A percentile compares a stretch with the other conserved stretches of the same genome.
These are phyloP conservation scores for Sarcodon sp. DNA, from an alignment of 768 basidiomycete species.

Conservation along the genomic window DNA sequence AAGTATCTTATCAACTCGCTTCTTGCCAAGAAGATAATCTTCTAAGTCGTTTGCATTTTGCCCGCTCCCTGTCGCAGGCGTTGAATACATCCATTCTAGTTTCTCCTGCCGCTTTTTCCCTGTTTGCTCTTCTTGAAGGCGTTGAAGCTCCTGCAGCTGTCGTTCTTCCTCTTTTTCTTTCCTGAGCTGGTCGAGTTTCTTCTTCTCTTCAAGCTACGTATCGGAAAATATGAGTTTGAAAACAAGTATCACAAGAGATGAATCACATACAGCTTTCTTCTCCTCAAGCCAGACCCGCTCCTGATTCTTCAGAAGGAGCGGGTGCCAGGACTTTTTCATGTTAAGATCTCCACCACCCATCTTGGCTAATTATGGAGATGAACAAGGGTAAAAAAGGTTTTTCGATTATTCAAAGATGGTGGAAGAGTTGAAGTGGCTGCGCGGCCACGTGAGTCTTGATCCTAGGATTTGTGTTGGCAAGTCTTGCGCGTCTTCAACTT, in stretches of 20 bases:
- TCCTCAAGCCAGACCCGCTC: conserved; percentile 99
- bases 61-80: conserved; percentile 81
- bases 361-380: conserved; percentile 27
- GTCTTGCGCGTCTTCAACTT: conserved; percentile 3
- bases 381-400: conserved; percentile 3
- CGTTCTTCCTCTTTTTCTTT: conserved; percentile 98
- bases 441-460: too few relatives aligned
- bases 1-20: conserved; percentile 91
- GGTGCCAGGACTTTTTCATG: conserved; percentile 99
- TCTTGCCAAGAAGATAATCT: conserved; percentile 95
- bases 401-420: conserved; percentile 5
- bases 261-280: conserved; percentile 73
- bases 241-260: background rate
- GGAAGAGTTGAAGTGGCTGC: conserved; percentile 1
- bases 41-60: conserved; percentile 88
- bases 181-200: conserved; percentile 91
- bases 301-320: conserved; percentile 96
- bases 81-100: conserved; percentile 99
- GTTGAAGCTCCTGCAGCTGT: conserved; percentile 90
- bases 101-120: conserved; percentile 92
- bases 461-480: conserved; percentile 13
- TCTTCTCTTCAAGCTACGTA: conserved; percentile 88
- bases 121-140: conserved; percentile 89
- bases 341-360: conserved; percentile 99
- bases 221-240: background rate